Base-by-base conservation (phyloP, 495 filamentous ascomycete species). In the Apiosordaria backusii region DNA sequence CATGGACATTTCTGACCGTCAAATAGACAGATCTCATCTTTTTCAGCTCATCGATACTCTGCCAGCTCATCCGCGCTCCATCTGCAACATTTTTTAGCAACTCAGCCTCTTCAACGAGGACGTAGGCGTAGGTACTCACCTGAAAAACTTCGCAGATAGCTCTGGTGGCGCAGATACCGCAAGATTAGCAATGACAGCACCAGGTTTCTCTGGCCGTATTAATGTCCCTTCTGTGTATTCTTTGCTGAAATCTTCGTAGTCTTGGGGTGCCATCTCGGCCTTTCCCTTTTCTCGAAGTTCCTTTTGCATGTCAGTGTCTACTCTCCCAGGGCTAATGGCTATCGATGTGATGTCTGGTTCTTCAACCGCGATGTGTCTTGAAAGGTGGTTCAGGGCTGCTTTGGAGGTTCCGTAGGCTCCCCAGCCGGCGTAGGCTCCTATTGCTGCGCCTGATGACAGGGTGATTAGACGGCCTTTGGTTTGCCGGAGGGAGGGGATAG, bases 221-320 rank as follows among this genome's bases (percentile, higher is more conserved):
- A 97, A 77, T 59, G 84, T 82, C 18, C 92, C 92, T 4, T 84
- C 81, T 73, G 93, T 84, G 64, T 92, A 83, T 4, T 77, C 80
- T 18, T 81, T 74, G 19, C 82, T 80, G 73, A 97, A 97, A 71
- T 85, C 89, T n/a, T 83, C 79, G 65, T 86, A 85, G 66, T 88
- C 84, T 61, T 87, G 82, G 23, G 80, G 77, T 57, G 88, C 81
- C 89, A 98, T 89, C 21, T 77, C 81, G 2, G 35, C 35, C 0
- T 75, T 75, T 29, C 76, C 77, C 61, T 86, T 81, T 52, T 93
- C 89, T 63, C 95, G 82, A 40, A 99, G 82, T 57, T 89, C 86
- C 57, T 85, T 84, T 75, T 97, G 95, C 95, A 99, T 99, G 52
- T 92, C 90, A 1, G 95, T 99, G 73, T 97, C 90, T 25, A 95